phyloP scores from a whole-genome alignment of 257 asterid genomes.

The Voacanga thouarsii region DNA sequence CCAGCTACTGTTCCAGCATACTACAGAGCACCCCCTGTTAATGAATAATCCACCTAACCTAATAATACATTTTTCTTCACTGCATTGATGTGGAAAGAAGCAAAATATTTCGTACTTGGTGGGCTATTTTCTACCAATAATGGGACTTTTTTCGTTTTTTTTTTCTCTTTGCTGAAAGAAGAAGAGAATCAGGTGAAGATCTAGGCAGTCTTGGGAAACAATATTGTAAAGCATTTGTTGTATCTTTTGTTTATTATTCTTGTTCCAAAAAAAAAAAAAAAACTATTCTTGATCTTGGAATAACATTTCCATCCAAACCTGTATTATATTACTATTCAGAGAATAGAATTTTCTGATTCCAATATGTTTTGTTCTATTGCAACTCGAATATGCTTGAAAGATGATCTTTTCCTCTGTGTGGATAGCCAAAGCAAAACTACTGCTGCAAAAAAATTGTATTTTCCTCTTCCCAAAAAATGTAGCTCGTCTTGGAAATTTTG shows the following conservation, averaged over 20 bases:
- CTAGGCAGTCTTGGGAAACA: not conserved
- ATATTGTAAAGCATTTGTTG: constrained; percentile 1
- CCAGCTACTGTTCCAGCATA: constrained; percentile 74
- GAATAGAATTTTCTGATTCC: not conserved
- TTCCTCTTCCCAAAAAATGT: too few relatives aligned
- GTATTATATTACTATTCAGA: not conserved
- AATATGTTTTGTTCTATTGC: not conserved
- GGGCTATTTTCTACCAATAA: not conserved
- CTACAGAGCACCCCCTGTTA: constrained; percentile 56
- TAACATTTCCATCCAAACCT: not conserved
- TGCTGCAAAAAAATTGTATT: too few relatives aligned
- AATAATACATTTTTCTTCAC: not conserved
- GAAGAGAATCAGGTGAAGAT: not conserved
- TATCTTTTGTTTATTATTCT: not conserved
- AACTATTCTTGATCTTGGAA: not conserved
- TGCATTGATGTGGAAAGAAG: not conserved
- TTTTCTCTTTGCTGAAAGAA: not conserved
- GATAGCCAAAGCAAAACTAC: too few relatives aligned
- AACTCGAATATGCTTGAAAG: too few relatives aligned
- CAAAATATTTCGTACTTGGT: not conserved
- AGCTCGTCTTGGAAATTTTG: too few relatives aligned
- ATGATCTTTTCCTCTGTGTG: too few relatives aligned
- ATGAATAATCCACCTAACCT: constrained; percentile 1
- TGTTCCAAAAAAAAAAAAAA: not conserved
- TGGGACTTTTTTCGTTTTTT: not conserved